Evolutionary conservation across 495 filamentous ascomycete genomes (phyloP), one percentile per base, ranked within the genome.

Genomic region (Aspergillus funiculosus): DNA sequence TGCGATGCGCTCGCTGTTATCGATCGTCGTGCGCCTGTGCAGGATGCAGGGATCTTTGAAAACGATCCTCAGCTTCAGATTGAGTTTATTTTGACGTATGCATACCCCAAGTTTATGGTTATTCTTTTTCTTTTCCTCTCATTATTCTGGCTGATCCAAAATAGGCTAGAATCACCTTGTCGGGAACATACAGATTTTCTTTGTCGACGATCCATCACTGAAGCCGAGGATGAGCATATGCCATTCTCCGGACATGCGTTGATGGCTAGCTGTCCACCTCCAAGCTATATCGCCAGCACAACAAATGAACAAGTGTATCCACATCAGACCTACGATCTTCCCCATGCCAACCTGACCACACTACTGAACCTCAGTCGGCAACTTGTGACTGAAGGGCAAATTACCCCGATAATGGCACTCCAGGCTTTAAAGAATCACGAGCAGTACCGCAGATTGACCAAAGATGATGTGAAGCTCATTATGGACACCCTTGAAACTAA

Each of bases 351-450:
- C 54, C 74, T 97, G 29, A 61, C 78, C 24, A 89, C 85, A 34
- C 72, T 97, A 29, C 77, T 95, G 39, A 84, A 94, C 60, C 74
- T 94, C 40, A 94, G 89, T 67, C 78, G 81, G 54, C 77, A 85
- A 53, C 74, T 97, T 5, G 82, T 91, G 46, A 79, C 94, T 0
- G 89, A 94, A 48, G 87, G 87, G 18, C 92, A 98, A 65, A 85
- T 98, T 60, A 95, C 91, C n/a, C 92, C 92, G 0, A 84, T 96
- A 43, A 92, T 92, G 88, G 90, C 90, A 1, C 90, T 91, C 76
- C 83, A 87, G 48, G 82, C 82, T 63, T 75, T 98, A 21, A 73
- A 86, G 36, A 73, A 72, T 35, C 81, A 96, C 62, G 78, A 81
- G 48, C 66, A 82, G 36, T 79, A 90, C 43, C 50, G 48, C 2